Conservation (phyloP, 176 grass and related monocot genomes). For the Bromus sterilis region DNA sequence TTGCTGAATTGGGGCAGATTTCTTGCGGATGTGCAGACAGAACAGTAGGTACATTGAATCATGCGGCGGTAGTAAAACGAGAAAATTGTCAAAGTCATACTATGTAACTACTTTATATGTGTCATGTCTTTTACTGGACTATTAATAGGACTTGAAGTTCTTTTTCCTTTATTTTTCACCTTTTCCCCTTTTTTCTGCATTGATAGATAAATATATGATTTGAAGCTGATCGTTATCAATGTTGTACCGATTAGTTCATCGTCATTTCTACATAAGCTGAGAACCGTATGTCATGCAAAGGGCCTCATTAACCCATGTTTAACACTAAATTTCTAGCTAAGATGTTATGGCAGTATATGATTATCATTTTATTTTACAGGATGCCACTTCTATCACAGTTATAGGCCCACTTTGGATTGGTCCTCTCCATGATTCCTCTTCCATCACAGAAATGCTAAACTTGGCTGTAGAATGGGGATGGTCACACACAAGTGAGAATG, state of each 20-base stretch:
- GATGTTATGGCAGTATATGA: not conserved
- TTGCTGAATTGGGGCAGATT: constrained; percentile 77
- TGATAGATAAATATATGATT: not conserved
- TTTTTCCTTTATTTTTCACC: not conserved
- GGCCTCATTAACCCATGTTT: not conserved
- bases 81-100: not conserved
- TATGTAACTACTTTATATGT: not conserved
- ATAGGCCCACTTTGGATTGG: constrained; percentile 84
- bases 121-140: not conserved
- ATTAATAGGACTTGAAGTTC: not conserved
- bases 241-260: not conserved
- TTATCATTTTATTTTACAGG: constrained; percentile 30
- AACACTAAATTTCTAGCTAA: not conserved
- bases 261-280: not conserved
- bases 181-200: not conserved
- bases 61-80: not conserved
- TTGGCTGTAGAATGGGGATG: constrained; percentile 79
- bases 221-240: not conserved
- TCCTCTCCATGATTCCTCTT: constrained; percentile 64
- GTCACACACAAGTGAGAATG: constrained; percentile 49
- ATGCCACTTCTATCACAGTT: constrained; percentile 44
- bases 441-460: constrained; percentile 65
- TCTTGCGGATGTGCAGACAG: constrained; percentile 54
- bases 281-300: not conserved
- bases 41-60: constrained; percentile 50